phyloP scores from a whole-genome alignment of 805 yeast species.

The Brettanomyces naardenensis region DNA sequence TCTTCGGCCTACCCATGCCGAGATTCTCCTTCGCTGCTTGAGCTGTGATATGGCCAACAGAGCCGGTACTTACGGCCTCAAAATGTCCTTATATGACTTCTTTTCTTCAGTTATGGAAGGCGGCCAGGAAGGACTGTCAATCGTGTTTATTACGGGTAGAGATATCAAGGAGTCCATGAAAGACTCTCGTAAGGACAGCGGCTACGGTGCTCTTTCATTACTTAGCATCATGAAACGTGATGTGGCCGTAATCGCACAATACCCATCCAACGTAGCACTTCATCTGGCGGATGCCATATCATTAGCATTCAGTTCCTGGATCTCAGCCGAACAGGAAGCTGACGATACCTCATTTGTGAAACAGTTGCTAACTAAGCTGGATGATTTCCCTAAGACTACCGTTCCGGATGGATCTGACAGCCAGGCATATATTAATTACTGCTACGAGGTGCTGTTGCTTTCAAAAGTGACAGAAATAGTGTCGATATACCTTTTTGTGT shows the following conservation, averaged over 20 bases:
- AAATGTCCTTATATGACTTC: slow-evolving; percentile 52
- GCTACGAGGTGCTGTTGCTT: slow-evolving; percentile 49
- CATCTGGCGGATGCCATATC: slow-evolving; percentile 68
- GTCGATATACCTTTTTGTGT: slow-evolving; percentile 61
- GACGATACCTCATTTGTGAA: slow-evolving; percentile 40
- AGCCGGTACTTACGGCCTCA: slow-evolving; percentile 43
- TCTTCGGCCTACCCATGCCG: slow-evolving; percentile 59
- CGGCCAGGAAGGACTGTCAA: slow-evolving; percentile 71
- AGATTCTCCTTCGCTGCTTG: slow-evolving; percentile 50
- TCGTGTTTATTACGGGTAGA: slow-evolving; percentile 56
- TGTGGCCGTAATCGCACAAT: slow-evolving; percentile 40
- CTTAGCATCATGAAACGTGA: slow-evolving; percentile 48
- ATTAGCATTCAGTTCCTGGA: slow-evolving; percentile 72
- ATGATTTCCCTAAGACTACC: slow-evolving; percentile 13
- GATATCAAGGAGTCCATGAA: slow-evolving; percentile 29
- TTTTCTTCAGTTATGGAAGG: slow-evolving; percentile 63
- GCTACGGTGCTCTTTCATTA: slow-evolving; percentile 31
- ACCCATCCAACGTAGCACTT: slow-evolving; percentile 57
- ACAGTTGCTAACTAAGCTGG: slow-evolving; percentile 30
- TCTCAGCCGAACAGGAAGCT: slow-evolving; percentile 46
- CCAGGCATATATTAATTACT: slow-evolving; percentile 27
- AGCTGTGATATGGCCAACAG: slow-evolving; percentile 52
- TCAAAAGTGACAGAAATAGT: slow-evolving; percentile 70
- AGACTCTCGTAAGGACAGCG: slow-evolving; percentile 7
- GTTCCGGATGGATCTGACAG: slow-evolving; percentile 9